Evolutionary conservation across 306 rosid genomes (phyloP), one percentile per base, ranked within the genome.

Genomic region (Arachis hypogaea): DNA sequence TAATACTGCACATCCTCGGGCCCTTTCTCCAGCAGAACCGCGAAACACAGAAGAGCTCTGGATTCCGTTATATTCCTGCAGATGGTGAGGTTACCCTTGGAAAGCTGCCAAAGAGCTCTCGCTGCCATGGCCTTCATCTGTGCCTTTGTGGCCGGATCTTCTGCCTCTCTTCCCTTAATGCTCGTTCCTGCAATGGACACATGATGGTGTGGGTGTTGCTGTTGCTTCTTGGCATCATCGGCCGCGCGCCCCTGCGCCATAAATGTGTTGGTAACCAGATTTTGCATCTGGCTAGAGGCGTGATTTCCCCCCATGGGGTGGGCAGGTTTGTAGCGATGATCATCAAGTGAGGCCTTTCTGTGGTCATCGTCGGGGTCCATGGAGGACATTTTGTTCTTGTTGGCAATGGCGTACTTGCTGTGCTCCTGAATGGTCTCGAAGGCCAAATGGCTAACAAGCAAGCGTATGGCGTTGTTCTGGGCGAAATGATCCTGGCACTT

Each of bases 401-500:
- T 72, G 4, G 74, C 57, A 56, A 91, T 86, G 9, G 82, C 36
- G 55, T 90, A 90, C 76, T 84, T 88, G 33, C 93, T 90, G 18
- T 90, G 97, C 18, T 90, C 97, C 66, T 86, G 90, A 66, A 90
- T 90, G 5, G 93, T 91, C 50, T 91, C 97, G 3, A 91, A 91
- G 0, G 93, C 97, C 0, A 91, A 85, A 73, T 88, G 97, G 65
- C 97, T 91, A 4, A 88, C 93, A 1, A 91, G 90, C 77, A 86
- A 65, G 4, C 93, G 79, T 9, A 88, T 88, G 3, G 82, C 93
- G 7, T 91, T 86, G 82, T 88, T 88, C 46, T 91, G 97, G 0
- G 92, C 84, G 46, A 91, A 91, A 14, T 87, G 90, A 9, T 91
- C 97, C 57, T 88, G 96, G 22, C 93, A 90, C 84, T 90, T 90